Base-by-base conservation (phyloP, 2,329 filamentous ascomycete genomes). In the Trematosphaeria pertusa region DNA sequence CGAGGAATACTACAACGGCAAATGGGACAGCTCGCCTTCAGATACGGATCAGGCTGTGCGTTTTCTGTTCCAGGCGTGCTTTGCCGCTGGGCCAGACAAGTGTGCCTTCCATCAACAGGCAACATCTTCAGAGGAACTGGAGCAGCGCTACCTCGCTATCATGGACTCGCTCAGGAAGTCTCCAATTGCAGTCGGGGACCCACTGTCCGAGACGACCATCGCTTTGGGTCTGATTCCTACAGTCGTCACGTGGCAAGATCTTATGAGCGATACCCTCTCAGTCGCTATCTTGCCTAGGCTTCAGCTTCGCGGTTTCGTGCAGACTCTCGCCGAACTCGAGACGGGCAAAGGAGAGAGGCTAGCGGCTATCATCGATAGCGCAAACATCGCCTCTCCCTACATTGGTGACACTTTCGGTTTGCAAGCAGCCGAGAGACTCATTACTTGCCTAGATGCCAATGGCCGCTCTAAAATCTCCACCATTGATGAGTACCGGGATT, bases 21-120 rank as follows among this genome's bases (percentile, higher is more conserved):
- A 35, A 1, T 61, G 50, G 52, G 40, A 48, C 11, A 36, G 34
- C 20, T 72, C 76, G 40, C 58, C 82, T 5, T 70, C 70, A n/a
- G 79, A 85, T 55, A 77, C 79, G 11, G 82, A 86, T 60, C 72
- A 76, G 40, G 76, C 81, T 5, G 75, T 84, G 56, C 65, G 74
- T 1, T 75, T 70, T 14, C 85, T 86, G 46, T 82, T 80, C 56
- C 66, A 71, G 14, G 75, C 77, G 31, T 87, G 84, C 58, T 75
- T 78, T 57, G 67, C 73, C 32, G 82, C 78, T 14, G 79, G 80
- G 4, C 41, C 50, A 6, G 18, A 44, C 11, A 31, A 31, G 11
- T 64, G 61, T 30, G 20, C 18, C 3, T 61, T 58, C 39, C 39
- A 48, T n/a, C 46, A 45, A 19, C 61, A 57, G 20, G 52, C 56